These are phyloP conservation scores for Malassezia equina DNA, from an alignment of 1,284 basidiomycete species.

Conservation along the genomic window DNA sequence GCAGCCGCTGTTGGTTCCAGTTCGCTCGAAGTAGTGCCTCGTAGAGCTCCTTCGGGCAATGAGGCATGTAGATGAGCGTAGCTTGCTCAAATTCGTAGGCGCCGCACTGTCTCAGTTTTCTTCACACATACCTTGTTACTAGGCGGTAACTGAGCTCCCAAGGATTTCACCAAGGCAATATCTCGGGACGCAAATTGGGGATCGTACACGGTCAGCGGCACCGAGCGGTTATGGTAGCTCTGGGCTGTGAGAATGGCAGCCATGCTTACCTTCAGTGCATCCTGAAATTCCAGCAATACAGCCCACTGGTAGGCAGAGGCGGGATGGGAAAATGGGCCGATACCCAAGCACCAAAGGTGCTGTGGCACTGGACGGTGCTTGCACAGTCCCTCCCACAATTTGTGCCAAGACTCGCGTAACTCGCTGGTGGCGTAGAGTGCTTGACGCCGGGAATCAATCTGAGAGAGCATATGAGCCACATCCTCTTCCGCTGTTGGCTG, in stretches of 20 bases:
- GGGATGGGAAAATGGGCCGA: background rate
- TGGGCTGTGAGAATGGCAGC: background rate
- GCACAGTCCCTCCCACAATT: background rate
- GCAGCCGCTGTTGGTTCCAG: conserved; percentile 12
- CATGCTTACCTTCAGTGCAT: background rate
- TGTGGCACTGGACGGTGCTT: background rate
- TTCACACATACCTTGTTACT: conserved; percentile 4
- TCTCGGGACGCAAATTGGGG: conserved; percentile 7
- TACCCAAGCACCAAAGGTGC: conserved; percentile 11
- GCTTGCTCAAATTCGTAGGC: conserved; percentile 7
- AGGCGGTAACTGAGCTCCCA: background rate
- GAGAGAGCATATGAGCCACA: background rate
- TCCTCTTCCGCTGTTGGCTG: no score
- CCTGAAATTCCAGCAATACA: background rate
- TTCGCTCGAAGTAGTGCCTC: conserved; percentile 20
- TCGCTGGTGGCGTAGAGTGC: background rate
- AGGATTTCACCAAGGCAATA: background rate
- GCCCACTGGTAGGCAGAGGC: conserved; percentile 10
- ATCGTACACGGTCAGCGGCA: conserved; percentile 6
- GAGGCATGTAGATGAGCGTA: conserved; percentile 23
- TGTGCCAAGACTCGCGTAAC: background rate
- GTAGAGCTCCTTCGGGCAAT: conserved; percentile 20
- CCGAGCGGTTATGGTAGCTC: background rate
- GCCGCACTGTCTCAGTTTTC: conserved; percentile 3
- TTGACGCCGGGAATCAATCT: background rate